Conservation (phyloP, 2,329 filamentous ascomycete genomes). For the Trichophyton schoenleinii region DNA sequence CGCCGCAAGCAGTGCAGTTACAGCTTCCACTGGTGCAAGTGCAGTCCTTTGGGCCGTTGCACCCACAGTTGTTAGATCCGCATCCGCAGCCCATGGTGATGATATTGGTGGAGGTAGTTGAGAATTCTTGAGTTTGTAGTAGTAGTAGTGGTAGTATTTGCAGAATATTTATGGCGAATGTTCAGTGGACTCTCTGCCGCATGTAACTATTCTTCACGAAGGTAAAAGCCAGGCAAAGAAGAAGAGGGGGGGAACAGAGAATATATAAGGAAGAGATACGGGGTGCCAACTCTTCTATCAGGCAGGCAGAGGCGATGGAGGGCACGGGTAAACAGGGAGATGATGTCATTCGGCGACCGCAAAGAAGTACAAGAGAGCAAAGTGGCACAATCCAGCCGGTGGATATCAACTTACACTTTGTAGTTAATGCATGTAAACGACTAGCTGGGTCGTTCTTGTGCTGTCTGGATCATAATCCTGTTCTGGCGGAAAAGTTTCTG, state of each 20-base stretch:
- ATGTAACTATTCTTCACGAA: background rate
- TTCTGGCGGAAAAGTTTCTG: no score
- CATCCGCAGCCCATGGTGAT: constrained; percentile 13
- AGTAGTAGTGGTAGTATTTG: background rate
- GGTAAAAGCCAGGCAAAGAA: no score
- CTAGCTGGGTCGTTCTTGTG: no score
- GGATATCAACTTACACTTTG: no score
- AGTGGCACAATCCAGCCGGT: no score
- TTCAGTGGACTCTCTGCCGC: background rate
- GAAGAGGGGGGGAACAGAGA: no score
- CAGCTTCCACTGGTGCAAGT: constrained; percentile 11
- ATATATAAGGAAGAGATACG: background rate
- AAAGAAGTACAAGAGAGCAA: no score
- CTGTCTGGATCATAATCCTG: no score
- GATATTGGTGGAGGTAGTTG: background rate
- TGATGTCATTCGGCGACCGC: no score
- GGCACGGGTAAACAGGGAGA: no score
- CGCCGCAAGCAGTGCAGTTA: constrained; percentile 13
- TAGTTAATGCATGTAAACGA: no score
- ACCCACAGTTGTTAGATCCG: constrained; percentile 11
- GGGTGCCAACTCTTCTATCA: background rate
- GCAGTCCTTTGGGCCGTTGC: constrained; percentile 12
- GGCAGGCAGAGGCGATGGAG: background rate
- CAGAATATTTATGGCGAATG: background rate
- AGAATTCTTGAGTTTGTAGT: background rate